These are phyloP conservation scores for Lasiosphaeria hispida DNA, from an alignment of 495 filamentous ascomycete genomes.

Conservation along the genomic window DNA sequence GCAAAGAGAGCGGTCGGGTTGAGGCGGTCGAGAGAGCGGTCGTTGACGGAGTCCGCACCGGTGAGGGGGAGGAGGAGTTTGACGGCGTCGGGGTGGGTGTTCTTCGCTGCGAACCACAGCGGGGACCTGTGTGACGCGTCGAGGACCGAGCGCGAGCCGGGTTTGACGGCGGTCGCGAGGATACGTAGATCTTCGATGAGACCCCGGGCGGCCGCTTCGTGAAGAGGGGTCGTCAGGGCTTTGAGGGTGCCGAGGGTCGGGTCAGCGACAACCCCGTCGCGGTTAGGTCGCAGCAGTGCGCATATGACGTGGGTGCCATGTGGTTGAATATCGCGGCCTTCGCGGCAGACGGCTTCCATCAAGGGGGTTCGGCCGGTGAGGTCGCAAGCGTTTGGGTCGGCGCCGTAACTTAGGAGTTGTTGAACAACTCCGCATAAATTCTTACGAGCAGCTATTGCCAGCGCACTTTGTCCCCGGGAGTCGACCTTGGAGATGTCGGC, in stretches of 20 bases:
- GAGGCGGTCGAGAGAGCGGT: background rate
- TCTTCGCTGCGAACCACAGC: slow-evolving; percentile 10
- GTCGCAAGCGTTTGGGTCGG: slow-evolving; percentile 8
- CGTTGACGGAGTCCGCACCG: slow-evolving; percentile 8
- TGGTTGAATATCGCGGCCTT: slow-evolving; percentile 12
- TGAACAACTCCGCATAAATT: slow-evolving; percentile 10
- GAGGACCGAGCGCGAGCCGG: no score
- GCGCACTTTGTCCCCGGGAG: background rate
- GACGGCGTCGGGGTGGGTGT: slow-evolving; percentile 4
- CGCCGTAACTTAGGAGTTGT: slow-evolving; percentile 10
- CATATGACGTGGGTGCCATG: slow-evolving; percentile 6
- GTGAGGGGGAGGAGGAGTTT: slow-evolving; percentile 6
- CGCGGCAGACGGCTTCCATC: slow-evolving; percentile 10
- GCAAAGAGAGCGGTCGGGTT: slow-evolving; percentile 13
- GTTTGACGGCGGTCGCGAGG: background rate
- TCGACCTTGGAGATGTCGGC: slow-evolving; percentile 3
- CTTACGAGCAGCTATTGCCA: slow-evolving; percentile 10
- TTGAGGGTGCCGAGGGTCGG: background rate
- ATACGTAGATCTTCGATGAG: slow-evolving; percentile 1
- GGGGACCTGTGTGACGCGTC: slow-evolving; percentile 6
- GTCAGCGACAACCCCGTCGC: background rate
- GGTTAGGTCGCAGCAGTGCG: background rate
- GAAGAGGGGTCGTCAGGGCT: slow-evolving; percentile 2
- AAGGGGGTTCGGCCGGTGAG: slow-evolving; percentile 3
- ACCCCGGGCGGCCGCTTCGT: slow-evolving; percentile 10